phyloP scores from a whole-genome alignment of 371 early-diverging fungal species.

The Gilbertella persicaria region DNA sequence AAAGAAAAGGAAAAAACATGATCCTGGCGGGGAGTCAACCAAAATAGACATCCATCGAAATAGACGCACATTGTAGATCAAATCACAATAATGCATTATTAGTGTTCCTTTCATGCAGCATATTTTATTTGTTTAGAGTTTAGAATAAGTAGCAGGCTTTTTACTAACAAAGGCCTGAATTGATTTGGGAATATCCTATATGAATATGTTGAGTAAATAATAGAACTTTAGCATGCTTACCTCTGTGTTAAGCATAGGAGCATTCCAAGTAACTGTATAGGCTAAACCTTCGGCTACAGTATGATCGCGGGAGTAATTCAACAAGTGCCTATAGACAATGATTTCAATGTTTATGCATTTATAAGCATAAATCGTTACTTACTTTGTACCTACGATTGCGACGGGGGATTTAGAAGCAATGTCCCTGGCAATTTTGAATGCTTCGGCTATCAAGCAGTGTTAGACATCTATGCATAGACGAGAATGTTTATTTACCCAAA shows the following conservation, averaged over 20 bases:
- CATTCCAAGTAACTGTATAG: conserved; percentile 91
- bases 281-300: conserved; percentile 83
- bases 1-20: too few relatives aligned
- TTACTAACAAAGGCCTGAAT: conserved; percentile 59
- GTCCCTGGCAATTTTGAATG: conserved; percentile 66
- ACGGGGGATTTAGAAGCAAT: conserved; percentile 93
- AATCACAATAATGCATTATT: too few relatives aligned
- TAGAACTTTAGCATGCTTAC: conserved; percentile 22
- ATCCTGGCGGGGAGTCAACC: too few relatives aligned
- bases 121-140: too few relatives aligned
- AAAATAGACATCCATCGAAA: too few relatives aligned
- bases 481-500: conserved; percentile 35
- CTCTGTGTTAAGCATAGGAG: conserved; percentile 77
- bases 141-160: conserved; percentile 59
- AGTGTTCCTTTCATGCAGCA: too few relatives aligned
- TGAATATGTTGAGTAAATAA: not conserved
- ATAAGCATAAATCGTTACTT: conserved; percentile 13
- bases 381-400: conserved; percentile 88
- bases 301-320: conserved; percentile 92
- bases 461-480: too few relatives aligned
- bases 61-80: too few relatives aligned
- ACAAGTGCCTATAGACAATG: conserved; percentile 56
- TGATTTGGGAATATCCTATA: conserved; percentile 62
- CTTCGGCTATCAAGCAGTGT: conserved; percentile 64
- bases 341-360: not conserved